Percentiles rank a stretch among this genome's conserved stretches.
Evolutionary conservation across 352 stramenopile genomes (phyloP).

Genomic region (Globisporangium irregulare): DNA sequence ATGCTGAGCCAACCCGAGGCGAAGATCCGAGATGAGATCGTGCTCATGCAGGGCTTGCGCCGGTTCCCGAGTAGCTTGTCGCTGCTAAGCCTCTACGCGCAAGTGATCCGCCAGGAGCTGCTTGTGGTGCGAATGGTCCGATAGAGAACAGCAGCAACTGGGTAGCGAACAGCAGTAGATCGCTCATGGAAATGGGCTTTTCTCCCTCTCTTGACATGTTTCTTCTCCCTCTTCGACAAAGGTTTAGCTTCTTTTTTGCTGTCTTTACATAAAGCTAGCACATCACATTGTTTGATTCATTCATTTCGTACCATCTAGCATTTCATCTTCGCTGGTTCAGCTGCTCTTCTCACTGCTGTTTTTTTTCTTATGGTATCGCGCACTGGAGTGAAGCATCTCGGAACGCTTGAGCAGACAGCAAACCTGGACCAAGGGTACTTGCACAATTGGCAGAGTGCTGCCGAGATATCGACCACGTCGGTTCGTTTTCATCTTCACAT

Average conservation of each 20-base stretch:
- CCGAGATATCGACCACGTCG: neutral
- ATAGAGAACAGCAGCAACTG: neutral
- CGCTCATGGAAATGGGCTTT: neutral
- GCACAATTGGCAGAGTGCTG: neutral
- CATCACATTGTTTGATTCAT: constrained; percentile 5
- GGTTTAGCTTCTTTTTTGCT: constrained; percentile 12
- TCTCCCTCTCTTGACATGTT: constrained; percentile 1
- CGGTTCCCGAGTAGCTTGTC: constrained; percentile 41
- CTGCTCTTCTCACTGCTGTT: neutral
- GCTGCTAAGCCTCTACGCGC: constrained; percentile 52
- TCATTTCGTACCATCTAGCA: constrained; percentile 5
- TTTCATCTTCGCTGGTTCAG: constrained; percentile 1
- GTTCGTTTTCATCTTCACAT: neutral
- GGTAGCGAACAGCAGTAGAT: neutral
- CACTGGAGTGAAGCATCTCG: neutral
- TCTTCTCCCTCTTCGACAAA: neutral
- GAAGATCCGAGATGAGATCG: constrained; percentile 49
- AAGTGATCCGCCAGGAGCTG: constrained; percentile 38
- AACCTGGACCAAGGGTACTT: neutral
- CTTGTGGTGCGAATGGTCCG: constrained; percentile 21
- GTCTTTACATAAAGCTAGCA: constrained; percentile 18
- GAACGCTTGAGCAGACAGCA: neutral
- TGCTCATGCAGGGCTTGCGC: constrained; percentile 58
- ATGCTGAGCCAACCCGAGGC: constrained; percentile 33
- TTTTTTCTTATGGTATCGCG: neutral